Evolutionary conservation across 306 rosid genomes (phyloP).

Genomic region (Heteromeles arbutifolia): DNA sequence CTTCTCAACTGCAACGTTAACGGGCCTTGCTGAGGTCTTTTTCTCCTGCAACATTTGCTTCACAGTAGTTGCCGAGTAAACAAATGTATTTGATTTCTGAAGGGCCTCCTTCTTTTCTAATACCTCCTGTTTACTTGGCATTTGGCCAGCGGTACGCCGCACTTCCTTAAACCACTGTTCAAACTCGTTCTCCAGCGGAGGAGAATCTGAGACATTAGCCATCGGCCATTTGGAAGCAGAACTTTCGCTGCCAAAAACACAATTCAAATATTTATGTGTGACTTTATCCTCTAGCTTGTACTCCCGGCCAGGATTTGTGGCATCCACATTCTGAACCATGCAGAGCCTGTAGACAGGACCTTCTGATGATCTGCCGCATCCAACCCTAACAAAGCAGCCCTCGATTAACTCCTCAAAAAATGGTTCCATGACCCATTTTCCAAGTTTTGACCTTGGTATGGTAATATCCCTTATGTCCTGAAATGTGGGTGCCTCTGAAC

Average conservation of each 20-base stretch:
- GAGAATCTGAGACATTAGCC: slow-evolving; percentile 51
- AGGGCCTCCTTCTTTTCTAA: slow-evolving; percentile 47
- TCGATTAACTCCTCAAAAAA: slow-evolving; percentile 56
- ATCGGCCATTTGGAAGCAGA: slow-evolving; percentile 48
- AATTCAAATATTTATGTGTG: slow-evolving; percentile 48
- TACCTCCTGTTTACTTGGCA: slow-evolving; percentile 38
- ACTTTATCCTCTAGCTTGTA: slow-evolving; percentile 49
- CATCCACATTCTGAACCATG: slow-evolving; percentile 45
- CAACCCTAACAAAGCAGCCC: slow-evolving; percentile 68
- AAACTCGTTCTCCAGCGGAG: slow-evolving; percentile 48
- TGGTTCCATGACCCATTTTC: slow-evolving; percentile 59
- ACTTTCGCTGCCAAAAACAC: slow-evolving; percentile 54
- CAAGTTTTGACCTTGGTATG: slow-evolving; percentile 52
- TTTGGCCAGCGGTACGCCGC: slow-evolving; percentile 36
- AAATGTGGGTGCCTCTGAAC: slow-evolving; percentile 37
- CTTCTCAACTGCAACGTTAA: slow-evolving; percentile 62
- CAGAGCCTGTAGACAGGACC: slow-evolving; percentile 57
- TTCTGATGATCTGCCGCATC: slow-evolving; percentile 36
- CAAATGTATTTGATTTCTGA: slow-evolving; percentile 33
- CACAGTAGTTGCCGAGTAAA: slow-evolving; percentile 53
- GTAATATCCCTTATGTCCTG: slow-evolving; percentile 50
- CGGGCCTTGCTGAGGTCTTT: slow-evolving; percentile 36
- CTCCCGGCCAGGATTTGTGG: slow-evolving; percentile 19
- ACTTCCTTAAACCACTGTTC: slow-evolving; percentile 45
- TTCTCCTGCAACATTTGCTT: slow-evolving; percentile 64